Conservation (phyloP, 2,329 filamentous ascomycete genomes). For the Scedosporium apiospermum region DNA sequence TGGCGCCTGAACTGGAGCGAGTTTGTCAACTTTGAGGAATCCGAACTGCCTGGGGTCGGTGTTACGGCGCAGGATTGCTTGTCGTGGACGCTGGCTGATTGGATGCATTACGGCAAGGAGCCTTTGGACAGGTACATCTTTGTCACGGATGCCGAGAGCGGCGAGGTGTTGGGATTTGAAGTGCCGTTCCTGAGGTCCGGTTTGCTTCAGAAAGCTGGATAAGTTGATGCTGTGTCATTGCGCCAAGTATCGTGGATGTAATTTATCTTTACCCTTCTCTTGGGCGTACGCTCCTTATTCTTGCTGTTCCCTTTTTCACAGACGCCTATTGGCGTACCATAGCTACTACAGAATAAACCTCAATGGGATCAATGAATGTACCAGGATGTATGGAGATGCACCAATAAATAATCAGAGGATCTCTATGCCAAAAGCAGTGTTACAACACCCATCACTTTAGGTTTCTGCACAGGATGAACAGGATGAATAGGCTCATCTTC, state of each 20-base stretch:
- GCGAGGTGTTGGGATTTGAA: constrained; percentile 20
- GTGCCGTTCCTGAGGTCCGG: constrained; percentile 22
- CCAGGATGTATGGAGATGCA: too few species aligned
- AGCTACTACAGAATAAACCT: background rate
- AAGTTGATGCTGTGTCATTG: background rate
- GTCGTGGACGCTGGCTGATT: constrained; percentile 23
- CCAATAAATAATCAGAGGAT: too few species aligned
- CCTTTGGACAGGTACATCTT: constrained; percentile 23
- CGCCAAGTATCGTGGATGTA: background rate
- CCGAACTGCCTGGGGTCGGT: constrained; percentile 18
- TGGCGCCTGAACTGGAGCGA: constrained; percentile 20
- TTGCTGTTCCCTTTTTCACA: background rate
- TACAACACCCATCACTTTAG: too few species aligned
- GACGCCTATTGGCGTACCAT: background rate
- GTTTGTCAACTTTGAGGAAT: constrained; percentile 7
- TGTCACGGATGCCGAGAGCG: constrained; percentile 14
- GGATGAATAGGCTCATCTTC: too few species aligned
- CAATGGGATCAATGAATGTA: too few species aligned
- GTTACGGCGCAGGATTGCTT: constrained; percentile 17
- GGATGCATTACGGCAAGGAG: constrained; percentile 24
- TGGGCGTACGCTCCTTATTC: background rate
- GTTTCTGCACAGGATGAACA: too few species aligned
- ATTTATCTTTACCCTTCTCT: background rate
- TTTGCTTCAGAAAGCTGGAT: constrained; percentile 8
- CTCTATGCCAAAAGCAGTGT: too few species aligned